Percentiles rank a stretch among this genome's conserved stretches.
Evolutionary conservation across 1,284 basidiomycete species (phyloP).

Genomic region (Naganishia albida): DNA sequence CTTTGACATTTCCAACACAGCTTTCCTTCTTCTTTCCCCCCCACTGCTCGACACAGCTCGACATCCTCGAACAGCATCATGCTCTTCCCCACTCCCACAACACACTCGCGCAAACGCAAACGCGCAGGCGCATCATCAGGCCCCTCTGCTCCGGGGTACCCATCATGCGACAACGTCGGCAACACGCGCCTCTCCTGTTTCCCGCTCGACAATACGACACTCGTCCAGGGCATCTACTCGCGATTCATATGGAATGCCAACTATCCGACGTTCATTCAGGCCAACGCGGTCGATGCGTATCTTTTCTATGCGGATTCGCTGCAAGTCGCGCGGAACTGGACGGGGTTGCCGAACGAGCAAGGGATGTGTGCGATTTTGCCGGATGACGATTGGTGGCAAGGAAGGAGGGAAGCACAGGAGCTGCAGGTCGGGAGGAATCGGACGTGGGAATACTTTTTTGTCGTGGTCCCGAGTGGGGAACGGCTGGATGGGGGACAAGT

Average conservation of each 20-base stretch:
- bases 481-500: constrained; percentile 30
- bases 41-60: background rate
- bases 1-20: background rate
- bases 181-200: constrained; percentile 34
- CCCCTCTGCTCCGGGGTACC: constrained; percentile 31
- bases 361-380: constrained; percentile 33
- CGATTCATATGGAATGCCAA: constrained; percentile 36
- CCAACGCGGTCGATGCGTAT: constrained; percentile 28
- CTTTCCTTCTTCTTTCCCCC: background rate
- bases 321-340: constrained; percentile 27
- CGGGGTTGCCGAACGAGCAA: constrained; percentile 14
- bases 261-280: constrained; percentile 33
- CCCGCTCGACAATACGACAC: constrained; percentile 28
- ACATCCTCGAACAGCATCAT: background rate
- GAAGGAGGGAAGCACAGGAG: constrained; percentile 7
- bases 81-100: background rate
- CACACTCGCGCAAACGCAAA: constrained; percentile 16
- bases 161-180: constrained; percentile 34
- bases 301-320: constrained; percentile 34
- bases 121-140: constrained; percentile 32
- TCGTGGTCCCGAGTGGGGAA: constrained; percentile 30
- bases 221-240: constrained; percentile 31
- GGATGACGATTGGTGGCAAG: constrained; percentile 31
- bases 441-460: constrained; percentile 33
- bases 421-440: constrained; percentile 19